A percentile compares a stretch with the other conserved stretches of the same genome.
These are phyloP conservation scores for Penicillium antarcticum DNA, from an alignment of 495 filamentous ascomycete species.

Conservation along the genomic window DNA sequence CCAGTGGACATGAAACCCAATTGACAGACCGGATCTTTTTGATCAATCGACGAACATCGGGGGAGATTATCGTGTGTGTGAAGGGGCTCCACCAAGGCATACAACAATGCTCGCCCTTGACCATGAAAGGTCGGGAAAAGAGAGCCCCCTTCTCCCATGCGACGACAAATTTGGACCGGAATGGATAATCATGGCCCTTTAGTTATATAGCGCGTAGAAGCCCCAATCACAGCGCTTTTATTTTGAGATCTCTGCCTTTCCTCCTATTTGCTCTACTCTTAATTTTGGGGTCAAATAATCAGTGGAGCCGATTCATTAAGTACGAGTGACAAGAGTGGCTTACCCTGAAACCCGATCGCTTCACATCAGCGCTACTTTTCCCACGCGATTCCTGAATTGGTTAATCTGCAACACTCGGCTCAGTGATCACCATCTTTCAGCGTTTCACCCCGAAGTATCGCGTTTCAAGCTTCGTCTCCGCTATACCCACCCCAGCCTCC, in stretches of 20 bases:
- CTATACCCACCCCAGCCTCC: conserved; percentile 5
- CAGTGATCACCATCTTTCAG: conserved; percentile 17
- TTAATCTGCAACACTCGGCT: conserved; percentile 20
- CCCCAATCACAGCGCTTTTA: not conserved
- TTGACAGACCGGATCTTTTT: too few relatives aligned
- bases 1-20: too few relatives aligned
- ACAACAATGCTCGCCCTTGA: conserved; percentile 1
- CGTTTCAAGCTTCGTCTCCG: conserved; percentile 31
- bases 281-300: not conserved
- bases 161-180: conserved; percentile 17
- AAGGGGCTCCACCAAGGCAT: conserved; percentile 2
- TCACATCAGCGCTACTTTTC: not conserved
- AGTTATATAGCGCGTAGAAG: conserved; percentile 18
- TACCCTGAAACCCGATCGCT: not conserved
- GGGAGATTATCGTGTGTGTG: not conserved
- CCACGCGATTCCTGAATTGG: not conserved
- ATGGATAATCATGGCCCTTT: conserved; percentile 21
- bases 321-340: not conserved
- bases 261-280: too few relatives aligned
- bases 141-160: conserved; percentile 11
- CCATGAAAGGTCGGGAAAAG: conserved; percentile 2
- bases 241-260: not conserved
- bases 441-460: conserved; percentile 31
- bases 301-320: not conserved
- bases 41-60: too few relatives aligned